A percentile compares a stretch with the other conserved stretches of the same genome.
Evolutionary conservation across 441 rosid genomes (phyloP).

Genomic region (Eutrema salsugineum): DNA sequence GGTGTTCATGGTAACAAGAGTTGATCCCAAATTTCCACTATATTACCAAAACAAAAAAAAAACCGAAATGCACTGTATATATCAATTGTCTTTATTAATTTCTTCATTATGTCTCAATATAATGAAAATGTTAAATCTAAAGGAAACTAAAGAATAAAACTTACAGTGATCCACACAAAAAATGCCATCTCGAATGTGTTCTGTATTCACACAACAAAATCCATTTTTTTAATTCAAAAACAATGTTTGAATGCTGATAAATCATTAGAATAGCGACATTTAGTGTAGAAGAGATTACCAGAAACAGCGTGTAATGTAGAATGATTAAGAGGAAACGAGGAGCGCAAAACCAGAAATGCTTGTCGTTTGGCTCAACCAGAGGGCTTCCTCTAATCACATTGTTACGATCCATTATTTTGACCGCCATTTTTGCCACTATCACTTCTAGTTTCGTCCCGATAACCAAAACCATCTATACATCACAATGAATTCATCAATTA

Average conservation of each 20-base stretch:
- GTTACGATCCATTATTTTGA: conserved; percentile 30
- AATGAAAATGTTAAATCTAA: neutral
- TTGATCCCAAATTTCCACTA: conserved; percentile 55
- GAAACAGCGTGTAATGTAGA: conserved; percentile 58
- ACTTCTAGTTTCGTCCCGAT: conserved; percentile 71
- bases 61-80: neutral
- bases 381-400: conserved; percentile 52
- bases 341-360: conserved; percentile 60
- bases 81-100: neutral
- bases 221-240: neutral
- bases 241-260: neutral
- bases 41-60: neutral
- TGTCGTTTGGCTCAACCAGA: conserved; percentile 55
- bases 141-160: neutral
- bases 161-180: conserved; percentile 68
- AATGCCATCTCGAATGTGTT: conserved; percentile 70
- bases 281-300: conserved; percentile 33
- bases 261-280: neutral
- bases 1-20: conserved; percentile 61
- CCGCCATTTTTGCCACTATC: conserved; percentile 62
- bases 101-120: neutral
- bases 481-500: neutral
- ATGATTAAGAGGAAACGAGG: conserved; percentile 53
- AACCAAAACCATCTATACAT: conserved; percentile 44
- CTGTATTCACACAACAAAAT: conserved; percentile 28